Evolutionary conservation across 2,329 filamentous ascomycete genomes (phyloP).

Genomic region (Colletotrichum abscissum): DNA sequence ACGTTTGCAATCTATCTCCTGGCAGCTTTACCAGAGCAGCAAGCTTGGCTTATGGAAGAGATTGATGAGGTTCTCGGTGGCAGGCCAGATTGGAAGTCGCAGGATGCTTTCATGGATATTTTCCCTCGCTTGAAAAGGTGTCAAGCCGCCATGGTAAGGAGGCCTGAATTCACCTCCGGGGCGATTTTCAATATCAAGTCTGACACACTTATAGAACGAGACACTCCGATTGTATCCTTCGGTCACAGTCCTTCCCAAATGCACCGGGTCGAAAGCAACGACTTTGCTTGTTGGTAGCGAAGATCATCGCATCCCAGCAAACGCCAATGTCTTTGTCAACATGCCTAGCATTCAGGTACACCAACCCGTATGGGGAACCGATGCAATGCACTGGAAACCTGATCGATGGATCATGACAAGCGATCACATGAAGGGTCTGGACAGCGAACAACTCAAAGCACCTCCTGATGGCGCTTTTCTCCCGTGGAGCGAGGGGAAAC

Average conservation of each 20-base stretch:
- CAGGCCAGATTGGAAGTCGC: background rate
- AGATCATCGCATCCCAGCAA: background rate
- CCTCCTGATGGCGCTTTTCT: background rate
- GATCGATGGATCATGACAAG: background rate
- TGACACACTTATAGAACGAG: background rate
- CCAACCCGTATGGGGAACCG: background rate
- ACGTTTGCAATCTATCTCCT: background rate
- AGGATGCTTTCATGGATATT: background rate
- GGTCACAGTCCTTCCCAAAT: background rate
- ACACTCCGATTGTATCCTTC: background rate
- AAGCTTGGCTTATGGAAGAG: background rate
- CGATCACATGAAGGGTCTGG: background rate
- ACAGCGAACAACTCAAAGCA: background rate
- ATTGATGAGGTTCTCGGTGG: background rate
- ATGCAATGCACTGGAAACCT: background rate
- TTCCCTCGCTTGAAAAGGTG: background rate
- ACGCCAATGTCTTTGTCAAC: background rate
- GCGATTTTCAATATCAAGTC: background rate
- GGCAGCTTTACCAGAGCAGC: background rate
- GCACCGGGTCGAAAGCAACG: background rate
- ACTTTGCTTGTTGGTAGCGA: background rate
- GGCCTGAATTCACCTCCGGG: too few species aligned
- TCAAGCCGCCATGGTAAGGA: background rate
- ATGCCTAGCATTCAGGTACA: background rate
- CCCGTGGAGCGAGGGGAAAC: conserved; percentile 1